A percentile compares a stretch with the other conserved stretches of the same genome.
phyloP scores from a whole-genome alignment of 345 rosid species.

The Pugionium cornutum region DNA sequence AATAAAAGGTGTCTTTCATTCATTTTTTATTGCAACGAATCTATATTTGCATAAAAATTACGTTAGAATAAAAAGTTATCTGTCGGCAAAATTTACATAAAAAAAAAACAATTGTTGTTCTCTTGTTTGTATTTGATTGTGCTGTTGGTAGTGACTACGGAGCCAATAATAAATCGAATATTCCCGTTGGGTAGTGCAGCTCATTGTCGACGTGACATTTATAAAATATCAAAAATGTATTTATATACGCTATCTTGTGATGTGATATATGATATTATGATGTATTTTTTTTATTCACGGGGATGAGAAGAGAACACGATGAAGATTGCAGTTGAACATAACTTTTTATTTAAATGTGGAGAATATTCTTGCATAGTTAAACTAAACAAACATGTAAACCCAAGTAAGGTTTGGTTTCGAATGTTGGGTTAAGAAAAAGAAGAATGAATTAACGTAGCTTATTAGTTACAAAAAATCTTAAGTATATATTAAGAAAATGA shows the following conservation, averaged over 20 bases:
- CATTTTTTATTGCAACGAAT: no score
- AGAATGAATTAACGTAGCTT: slow-evolving; percentile 19
- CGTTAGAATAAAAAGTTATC: neutral
- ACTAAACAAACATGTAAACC: neutral
- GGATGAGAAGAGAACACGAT: slow-evolving; percentile 33
- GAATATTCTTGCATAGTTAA: slow-evolving; percentile 22
- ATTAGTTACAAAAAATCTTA: slow-evolving; percentile 15
- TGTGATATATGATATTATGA: slow-evolving; percentile 8
- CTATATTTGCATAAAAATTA: neutral
- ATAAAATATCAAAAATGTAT: neutral
- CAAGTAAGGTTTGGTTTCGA: slow-evolving; percentile 4
- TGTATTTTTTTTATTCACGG: slow-evolving; percentile 1
- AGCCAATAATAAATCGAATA: slow-evolving; percentile 28
- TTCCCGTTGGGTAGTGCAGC: slow-evolving; percentile 39
- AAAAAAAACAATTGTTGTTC: neutral
- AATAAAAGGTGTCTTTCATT: no score
- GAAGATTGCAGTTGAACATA: slow-evolving; percentile 15
- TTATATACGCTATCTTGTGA: slow-evolving; percentile 17
- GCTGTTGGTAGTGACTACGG: slow-evolving; percentile 37
- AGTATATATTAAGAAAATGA: slow-evolving; percentile 3
- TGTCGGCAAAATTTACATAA: slow-evolving; percentile 30
- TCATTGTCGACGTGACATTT: slow-evolving; percentile 35
- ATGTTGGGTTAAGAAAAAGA: slow-evolving; percentile 13
- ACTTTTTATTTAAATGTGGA: neutral
- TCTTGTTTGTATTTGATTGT: slow-evolving; percentile 21